Evolutionary conservation across 75 land plant species (phyloP), one percentile per base, ranked within the genome.

Genomic region (Azolla pinnata): DNA sequence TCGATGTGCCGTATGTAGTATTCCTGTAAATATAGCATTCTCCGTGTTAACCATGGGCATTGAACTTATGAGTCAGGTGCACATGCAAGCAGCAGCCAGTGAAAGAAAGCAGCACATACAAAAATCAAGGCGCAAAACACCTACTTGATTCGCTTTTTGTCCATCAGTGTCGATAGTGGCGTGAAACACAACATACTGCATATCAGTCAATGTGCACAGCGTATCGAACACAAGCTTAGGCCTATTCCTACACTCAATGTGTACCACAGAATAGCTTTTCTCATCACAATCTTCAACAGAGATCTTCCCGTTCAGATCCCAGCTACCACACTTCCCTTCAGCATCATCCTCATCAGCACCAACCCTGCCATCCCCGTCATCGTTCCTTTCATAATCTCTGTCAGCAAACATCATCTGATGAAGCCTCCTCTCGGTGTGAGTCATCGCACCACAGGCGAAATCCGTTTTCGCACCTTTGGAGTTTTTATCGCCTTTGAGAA

Each of bases 381-480:
- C 54, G 2, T 8, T 25, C 2, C 60, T 67, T 48, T 83, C 87
- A 59, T 78, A 81, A 60, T 81, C 84, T 26, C 80, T 57, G 60
- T 78, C 80, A 17, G 81, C 84, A 24, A 81, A 75, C 67, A 87
- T 63, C 75, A 87, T 29, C 74, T 81, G 88, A 66, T 87, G 91
- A 16, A 87, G 74, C 59, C 88, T 33, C 30, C 84, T 63, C 34
- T 87, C 88, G 1, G 74, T 52, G 53, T 92, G 80, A 0, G 82
- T 82, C 20, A 75, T 63, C 0, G 54, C 61, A 17, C 46, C 23
- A 38, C 26, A 28, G 10, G 63, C 26, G n/a, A 61, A 67, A n/a
- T 24, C 44, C 12, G 56, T 47, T 10, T 60, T n/a, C 2, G 69
- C 72, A 26, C 18, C 27, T 3, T 17, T 55, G 2, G 24, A 25